phyloP scores from a whole-genome alignment of 306 rosid species.

The Ormosia emarginata region DNA sequence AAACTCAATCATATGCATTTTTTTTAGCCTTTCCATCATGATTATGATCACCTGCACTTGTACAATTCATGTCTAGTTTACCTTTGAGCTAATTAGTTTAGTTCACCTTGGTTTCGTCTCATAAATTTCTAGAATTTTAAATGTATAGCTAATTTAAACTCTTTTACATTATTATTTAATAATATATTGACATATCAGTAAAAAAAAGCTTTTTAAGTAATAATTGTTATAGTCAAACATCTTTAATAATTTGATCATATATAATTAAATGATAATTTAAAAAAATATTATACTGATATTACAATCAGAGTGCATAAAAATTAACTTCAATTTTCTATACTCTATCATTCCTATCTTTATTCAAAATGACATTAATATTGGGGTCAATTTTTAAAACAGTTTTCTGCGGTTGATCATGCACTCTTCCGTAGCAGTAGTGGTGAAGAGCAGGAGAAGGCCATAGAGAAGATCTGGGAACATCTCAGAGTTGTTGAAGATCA shows the following conservation, averaged over 20 bases:
- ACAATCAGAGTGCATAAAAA: neutral
- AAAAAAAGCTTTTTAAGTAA: too few relatives aligned
- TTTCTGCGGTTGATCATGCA: neutral
- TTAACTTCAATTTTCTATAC: neutral
- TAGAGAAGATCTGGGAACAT: constrained; percentile 6
- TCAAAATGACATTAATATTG: neutral
- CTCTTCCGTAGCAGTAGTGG: neutral
- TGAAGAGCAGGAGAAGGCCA: constrained; percentile 15
- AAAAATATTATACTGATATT: too few relatives aligned
- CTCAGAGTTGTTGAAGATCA: constrained; percentile 28
- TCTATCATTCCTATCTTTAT: neutral
- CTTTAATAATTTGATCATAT: too few relatives aligned
- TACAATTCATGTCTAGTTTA: neutral
- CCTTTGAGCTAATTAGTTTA: neutral
- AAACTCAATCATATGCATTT: neutral
- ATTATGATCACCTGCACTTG: neutral
- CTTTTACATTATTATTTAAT: too few relatives aligned
- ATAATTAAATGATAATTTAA: too few relatives aligned
- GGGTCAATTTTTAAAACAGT: neutral
- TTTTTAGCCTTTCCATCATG: neutral
- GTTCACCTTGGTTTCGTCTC: neutral
- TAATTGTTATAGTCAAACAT: too few relatives aligned
- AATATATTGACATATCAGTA: neutral
- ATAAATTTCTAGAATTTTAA: neutral
- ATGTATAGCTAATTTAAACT: too few relatives aligned